These are phyloP conservation scores for Gnomoniopsis smithogilvyi DNA, from an alignment of 2,329 filamentous ascomycete species.

Conservation along the genomic window DNA sequence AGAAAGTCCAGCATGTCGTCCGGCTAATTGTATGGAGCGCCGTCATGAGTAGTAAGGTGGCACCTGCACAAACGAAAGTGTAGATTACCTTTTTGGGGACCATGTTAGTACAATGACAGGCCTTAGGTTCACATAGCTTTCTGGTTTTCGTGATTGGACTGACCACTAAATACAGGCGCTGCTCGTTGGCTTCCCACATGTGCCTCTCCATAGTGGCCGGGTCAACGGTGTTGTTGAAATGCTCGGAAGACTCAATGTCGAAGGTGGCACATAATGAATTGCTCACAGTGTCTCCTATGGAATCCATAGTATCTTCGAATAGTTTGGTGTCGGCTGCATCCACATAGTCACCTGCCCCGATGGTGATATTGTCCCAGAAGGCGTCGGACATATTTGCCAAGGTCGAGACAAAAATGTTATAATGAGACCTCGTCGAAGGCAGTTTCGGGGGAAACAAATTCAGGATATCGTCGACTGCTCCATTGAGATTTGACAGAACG, in stretches of 20 bases:
- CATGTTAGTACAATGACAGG: no score
- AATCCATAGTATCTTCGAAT: background rate
- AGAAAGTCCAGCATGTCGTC: background rate
- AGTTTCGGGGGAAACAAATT: background rate
- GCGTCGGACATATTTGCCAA: background rate
- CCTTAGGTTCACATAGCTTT: no score
- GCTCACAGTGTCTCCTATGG: background rate
- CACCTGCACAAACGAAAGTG: conserved; percentile 21
- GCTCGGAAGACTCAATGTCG: conserved; percentile 19
- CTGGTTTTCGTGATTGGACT: no score
- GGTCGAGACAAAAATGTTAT: background rate
- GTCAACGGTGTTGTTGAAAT: conserved; percentile 2
- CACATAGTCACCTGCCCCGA: background rate
- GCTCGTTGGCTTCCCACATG: conserved; percentile 4
- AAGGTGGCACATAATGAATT: conserved; percentile 24
- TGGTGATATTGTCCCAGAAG: background rate
- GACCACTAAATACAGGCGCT: conserved; percentile 18
- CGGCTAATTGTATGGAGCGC: conserved; percentile 20
- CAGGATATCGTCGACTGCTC: background rate
- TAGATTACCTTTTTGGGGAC: conserved; percentile 19
- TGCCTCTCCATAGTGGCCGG: conserved; percentile 7
- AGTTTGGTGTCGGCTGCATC: background rate
- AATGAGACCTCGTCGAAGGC: background rate
- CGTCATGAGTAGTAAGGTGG: conserved; percentile 24
- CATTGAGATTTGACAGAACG: background rate